Base-by-base conservation (phyloP, 2,329 filamentous ascomycete genomes). In the Plectosphaerella sp. region DNA sequence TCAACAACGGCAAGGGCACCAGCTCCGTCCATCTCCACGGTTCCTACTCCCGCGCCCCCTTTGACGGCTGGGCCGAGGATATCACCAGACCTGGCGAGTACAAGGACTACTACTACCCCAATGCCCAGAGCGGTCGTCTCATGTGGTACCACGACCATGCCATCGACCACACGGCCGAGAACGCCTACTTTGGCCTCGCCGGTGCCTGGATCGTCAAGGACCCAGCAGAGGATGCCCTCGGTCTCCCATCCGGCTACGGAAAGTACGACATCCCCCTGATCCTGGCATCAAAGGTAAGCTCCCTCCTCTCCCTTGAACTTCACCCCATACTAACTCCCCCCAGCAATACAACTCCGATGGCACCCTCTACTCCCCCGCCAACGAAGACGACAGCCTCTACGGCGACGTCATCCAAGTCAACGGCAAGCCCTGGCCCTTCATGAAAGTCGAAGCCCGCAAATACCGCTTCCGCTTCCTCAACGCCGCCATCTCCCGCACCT, bases 21-120 rank as follows among this genome's bases (percentile, higher is more conserved):
- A 69, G 68, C 22, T 70, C 73, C 6, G 68, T 77, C 3, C 77
- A 79, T 63, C 67, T 79, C 33, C 77, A 80, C 57, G 76, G 77
- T 2, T 76, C 74, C 14, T 77, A 69, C 45, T 71, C 71, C 20
- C 66, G 72, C 33, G 67, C 73, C 8, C 72, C 73, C 10, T 64
- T 57, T 48, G 62, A 79, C 55, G 77, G 77, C 1, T 80, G 76
- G 75, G 77, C 77, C 5, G 71, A 72, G 47, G 78, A 82, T 55
- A 64, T 70, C 20, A 72, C 75, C 1, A 35, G 62, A 2, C 66
- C 69, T 2, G 74, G 75, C 2, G 63, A 79, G 57, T 79, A 72
- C 61, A 80, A 82, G 61, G 62, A 82, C 53, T 82, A 82, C 61
- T 81, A 79, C 62, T 82, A 80, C 54, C 77, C 78, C 39, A 81